phyloP scores from a whole-genome alignment of 176 grass and related monocot genomes.

The Chloris gayana region DNA sequence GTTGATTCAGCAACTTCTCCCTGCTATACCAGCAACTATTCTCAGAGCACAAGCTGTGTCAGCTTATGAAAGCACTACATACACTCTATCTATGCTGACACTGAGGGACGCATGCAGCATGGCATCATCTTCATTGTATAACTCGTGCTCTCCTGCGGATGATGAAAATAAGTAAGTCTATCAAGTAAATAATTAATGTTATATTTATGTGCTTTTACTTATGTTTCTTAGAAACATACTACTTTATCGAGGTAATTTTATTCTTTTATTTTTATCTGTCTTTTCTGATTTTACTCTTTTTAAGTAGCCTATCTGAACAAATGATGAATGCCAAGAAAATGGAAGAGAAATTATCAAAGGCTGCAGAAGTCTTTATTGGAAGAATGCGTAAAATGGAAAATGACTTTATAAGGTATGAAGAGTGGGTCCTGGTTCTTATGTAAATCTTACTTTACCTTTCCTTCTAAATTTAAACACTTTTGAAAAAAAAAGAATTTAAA shows the following conservation, averaged over 20 bases:
- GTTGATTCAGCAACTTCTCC: slow-evolving; percentile 85
- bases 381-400: slow-evolving; percentile 74
- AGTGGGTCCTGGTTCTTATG: not conserved
- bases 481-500: not conserved
- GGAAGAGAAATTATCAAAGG: slow-evolving; percentile 64
- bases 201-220: not conserved
- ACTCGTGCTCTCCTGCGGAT: slow-evolving; percentile 41
- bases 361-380: slow-evolving; percentile 76
- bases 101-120: slow-evolving; percentile 79
- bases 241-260: not conserved
- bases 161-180: slow-evolving; percentile 72
- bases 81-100: slow-evolving; percentile 67
- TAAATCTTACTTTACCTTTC: slow-evolving; percentile 3
- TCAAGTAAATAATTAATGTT: slow-evolving; percentile 12
- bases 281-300: slow-evolving; percentile 42
- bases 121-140: slow-evolving; percentile 50
- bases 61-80: slow-evolving; percentile 72
- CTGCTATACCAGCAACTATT: slow-evolving; percentile 68
- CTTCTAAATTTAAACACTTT: not conserved
- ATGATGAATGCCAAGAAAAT: slow-evolving; percentile 56
- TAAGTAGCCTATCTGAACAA: slow-evolving; percentile 65
- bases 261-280: slow-evolving; percentile 14
- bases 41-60: slow-evolving; percentile 68
- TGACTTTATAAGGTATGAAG: slow-evolving; percentile 71
- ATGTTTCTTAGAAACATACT: slow-evolving; percentile 17